Evolutionary conservation across 257 asterid species (phyloP).

Genomic region (Nicotiana knightiana): DNA sequence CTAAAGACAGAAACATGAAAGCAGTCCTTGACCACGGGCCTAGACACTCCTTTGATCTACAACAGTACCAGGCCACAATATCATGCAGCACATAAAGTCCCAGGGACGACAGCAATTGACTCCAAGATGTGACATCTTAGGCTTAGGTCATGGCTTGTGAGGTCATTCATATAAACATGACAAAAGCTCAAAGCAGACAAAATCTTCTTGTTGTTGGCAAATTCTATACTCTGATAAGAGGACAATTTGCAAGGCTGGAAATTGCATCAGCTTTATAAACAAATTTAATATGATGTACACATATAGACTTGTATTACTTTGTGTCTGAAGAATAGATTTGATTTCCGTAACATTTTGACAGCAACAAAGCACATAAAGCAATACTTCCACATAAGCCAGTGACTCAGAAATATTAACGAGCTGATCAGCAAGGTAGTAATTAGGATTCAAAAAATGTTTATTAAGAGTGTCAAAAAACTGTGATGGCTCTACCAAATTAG

Average conservation of each 20-base stretch:
- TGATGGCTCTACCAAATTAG: constrained; percentile 95
- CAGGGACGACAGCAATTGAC: not conserved
- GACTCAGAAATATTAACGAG: not conserved
- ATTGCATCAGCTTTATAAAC: not conserved
- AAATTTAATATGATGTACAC: not conserved
- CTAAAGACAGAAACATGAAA: not conserved
- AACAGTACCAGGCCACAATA: not conserved
- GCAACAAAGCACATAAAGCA: not conserved
- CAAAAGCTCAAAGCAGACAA: not conserved
- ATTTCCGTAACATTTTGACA: not conserved
- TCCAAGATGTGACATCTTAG: not conserved
- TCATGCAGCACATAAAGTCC: not conserved
- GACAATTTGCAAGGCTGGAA: constrained; percentile 2
- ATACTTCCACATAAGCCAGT: not conserved
- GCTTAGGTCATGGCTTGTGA: not conserved
- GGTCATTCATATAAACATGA: not conserved
- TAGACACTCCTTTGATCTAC: not conserved
- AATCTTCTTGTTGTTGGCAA: not conserved
- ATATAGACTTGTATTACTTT: not conserved
- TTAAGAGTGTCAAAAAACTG: constrained; percentile 33
- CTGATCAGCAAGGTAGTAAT: not conserved
- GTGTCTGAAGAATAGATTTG: not conserved
- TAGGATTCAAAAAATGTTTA: not conserved
- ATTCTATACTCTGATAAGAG: not conserved
- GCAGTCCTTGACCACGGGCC: not conserved